A percentile compares a stretch with the other conserved stretches of the same genome.
Evolutionary conservation across 2,329 filamentous ascomycete species (phyloP).

Genomic region (Botrytis porri): DNA sequence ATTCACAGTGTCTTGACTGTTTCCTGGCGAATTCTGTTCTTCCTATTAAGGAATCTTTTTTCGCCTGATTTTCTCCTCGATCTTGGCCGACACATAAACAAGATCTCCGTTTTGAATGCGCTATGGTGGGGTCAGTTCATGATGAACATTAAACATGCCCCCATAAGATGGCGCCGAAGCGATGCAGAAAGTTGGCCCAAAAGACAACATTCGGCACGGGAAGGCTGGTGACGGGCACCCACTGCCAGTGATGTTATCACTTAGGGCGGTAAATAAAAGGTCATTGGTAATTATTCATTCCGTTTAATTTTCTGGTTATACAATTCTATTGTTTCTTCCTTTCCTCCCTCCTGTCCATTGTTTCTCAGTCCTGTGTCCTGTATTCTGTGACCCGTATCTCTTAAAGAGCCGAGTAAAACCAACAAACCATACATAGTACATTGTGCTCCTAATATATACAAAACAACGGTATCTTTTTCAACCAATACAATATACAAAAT

Average conservation of each 20-base stretch:
- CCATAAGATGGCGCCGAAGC: neutral
- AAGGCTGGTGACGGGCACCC: too few species aligned
- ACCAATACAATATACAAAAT: neutral
- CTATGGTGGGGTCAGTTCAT: neutral
- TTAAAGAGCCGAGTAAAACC: neutral
- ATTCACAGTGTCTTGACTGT: neutral
- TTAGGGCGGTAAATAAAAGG: neutral
- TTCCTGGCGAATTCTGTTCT: neutral
- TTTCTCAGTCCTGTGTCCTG: neutral
- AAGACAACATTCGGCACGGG: neutral
- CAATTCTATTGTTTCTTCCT: neutral
- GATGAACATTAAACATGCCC: neutral
- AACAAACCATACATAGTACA: neutral
- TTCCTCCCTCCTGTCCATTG: neutral
- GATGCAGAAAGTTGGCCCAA: neutral
- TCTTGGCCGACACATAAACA: neutral
- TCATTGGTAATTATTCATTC: neutral
- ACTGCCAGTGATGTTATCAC: neutral
- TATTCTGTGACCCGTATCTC: neutral
- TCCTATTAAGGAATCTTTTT: neutral
- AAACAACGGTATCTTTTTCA: constrained; percentile 14
- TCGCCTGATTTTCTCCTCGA: neutral
- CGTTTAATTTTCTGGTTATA: neutral
- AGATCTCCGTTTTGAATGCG: neutral
- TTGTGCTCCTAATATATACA: neutral